Evolutionary conservation across 2,329 filamentous ascomycete species (phyloP).

Genomic region (Pleomassaria siparia): DNA sequence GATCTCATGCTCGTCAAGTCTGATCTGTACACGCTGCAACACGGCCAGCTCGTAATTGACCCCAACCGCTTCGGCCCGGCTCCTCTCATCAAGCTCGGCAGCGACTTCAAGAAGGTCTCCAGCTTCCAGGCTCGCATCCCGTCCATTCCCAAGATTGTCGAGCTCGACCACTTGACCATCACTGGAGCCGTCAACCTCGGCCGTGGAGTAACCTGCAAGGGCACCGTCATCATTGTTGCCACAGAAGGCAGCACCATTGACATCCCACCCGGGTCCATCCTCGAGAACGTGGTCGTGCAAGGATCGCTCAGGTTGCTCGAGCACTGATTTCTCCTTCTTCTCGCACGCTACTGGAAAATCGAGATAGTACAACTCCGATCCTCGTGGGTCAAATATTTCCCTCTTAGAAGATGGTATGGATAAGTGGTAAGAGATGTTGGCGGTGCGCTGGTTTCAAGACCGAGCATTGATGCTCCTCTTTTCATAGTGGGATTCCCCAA

Average conservation of each 20-base stretch:
- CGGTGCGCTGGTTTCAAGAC: conserved; percentile 11
- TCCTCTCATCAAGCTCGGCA: conserved; percentile 96
- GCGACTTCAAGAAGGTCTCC: conserved; percentile 99
- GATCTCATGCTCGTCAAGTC: conserved; percentile 99
- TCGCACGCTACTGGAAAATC: neutral
- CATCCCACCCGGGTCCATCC: conserved; percentile 90
- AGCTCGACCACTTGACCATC: conserved; percentile 94
- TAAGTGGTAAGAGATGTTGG: conserved; percentile 20
- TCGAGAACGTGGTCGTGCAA: conserved; percentile 99
- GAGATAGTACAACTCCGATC: neutral
- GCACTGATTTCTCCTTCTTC: conserved; percentile 51
- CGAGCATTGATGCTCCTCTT: conserved; percentile 20
- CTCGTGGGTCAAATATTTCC: neutral
- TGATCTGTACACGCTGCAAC: conserved; percentile 96
- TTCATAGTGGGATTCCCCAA: conserved; percentile 20
- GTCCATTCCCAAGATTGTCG: conserved; percentile 86
- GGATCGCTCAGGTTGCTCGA: conserved; percentile 80
- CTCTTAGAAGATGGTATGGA: conserved; percentile 15
- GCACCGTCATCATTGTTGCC: conserved; percentile 97
- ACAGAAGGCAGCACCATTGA: conserved; percentile 98
- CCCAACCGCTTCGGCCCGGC: conserved; percentile 94
- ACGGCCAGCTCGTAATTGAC: conserved; percentile 97
- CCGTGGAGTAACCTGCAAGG: conserved; percentile 93
- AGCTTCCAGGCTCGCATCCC: conserved; percentile 89
- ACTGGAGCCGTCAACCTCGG: conserved; percentile 97